phyloP scores from a whole-genome alignment of 2,329 filamentous ascomycete genomes.

The Colletotrichum lini region DNA sequence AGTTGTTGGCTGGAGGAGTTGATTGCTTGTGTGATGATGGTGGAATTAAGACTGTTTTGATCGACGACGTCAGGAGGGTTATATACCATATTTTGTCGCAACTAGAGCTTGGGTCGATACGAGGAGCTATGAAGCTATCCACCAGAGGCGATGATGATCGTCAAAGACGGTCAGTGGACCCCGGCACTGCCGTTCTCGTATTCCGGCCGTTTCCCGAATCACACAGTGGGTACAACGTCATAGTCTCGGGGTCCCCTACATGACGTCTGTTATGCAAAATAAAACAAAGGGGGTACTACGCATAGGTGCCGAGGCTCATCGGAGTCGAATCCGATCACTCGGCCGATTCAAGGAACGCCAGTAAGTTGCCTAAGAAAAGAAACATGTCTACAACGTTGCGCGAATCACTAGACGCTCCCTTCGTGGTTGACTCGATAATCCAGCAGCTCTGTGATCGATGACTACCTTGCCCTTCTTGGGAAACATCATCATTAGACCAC shows the following conservation, averaged over 20 bases:
- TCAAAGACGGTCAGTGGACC: slow-evolving; percentile 25
- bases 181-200: slow-evolving; percentile 20
- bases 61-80: neutral
- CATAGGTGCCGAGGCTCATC: too few relatives aligned
- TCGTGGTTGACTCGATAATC: neutral
- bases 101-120: slow-evolving; percentile 21
- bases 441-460: neutral
- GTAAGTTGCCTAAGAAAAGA: too few relatives aligned
- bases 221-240: slow-evolving; percentile 1
- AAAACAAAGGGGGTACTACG: neutral
- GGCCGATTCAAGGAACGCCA: neutral
- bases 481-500: too few relatives aligned
- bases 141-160: slow-evolving; percentile 30
- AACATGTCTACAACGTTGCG: neutral
- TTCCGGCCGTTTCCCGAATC: slow-evolving; percentile 11
- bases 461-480: too few relatives aligned
- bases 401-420: too few relatives aligned
- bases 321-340: neutral
- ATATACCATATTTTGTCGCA: slow-evolving; percentile 14
- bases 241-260: slow-evolving; percentile 2
- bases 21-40: slow-evolving; percentile 16
- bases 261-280: neutral
- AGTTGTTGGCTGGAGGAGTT: neutral
- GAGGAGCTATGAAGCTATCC: slow-evolving; percentile 6
- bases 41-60: rapidly evolving